Base-by-base conservation (phyloP, 352 stramenopile species). In the Pythium insidiosum region DNA sequence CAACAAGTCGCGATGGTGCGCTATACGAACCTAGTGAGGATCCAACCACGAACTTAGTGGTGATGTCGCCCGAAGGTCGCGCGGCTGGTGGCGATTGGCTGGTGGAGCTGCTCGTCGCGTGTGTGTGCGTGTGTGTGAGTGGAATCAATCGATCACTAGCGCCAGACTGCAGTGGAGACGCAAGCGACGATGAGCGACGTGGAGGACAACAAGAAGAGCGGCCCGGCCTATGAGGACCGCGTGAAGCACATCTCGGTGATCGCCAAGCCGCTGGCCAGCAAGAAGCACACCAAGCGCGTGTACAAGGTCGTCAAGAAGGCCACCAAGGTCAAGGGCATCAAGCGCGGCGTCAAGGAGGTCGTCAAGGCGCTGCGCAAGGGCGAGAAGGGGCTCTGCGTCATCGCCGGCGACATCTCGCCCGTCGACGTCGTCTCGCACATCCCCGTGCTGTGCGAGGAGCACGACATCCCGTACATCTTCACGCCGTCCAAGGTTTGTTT, bases 361-460 rank as follows among this genome's bases (percentile, higher is more conserved):
- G 94, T 99, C 53, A 99, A 99, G 73, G 95, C 81, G 46, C 84
- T 99, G 43, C 88, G 86, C 49, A 96, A 97, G 68, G 92, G 92
- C 36, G 89, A 98, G 46, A 99, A 97, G 65, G 97, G 97, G 35
- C 58, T 99, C 33, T 98, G 95, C 57, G 86, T 99, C 46, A 94
- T 99, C 37, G 97, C 97, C 3, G 97, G 96, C 29, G 97, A 99
- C 78, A 99, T 99, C 54, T 99, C 90, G 50, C 97, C 97, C n/a
- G 89, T 99, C 30, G 97, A 99, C 64, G 97, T 99, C n/a, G 97
- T 99, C 56, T 97, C 88, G 50, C 97, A 99, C 83, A 87, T 99
- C 43, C 96, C 97, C 12, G 78, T 99, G 45, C 72, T 99, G 37
- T 97, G 97, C 54, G 97, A 99, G 66, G 96, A 99, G 72, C 88